Base-by-base conservation (phyloP, 2,329 filamentous ascomycete species). In the Acarospora socialis region DNA sequence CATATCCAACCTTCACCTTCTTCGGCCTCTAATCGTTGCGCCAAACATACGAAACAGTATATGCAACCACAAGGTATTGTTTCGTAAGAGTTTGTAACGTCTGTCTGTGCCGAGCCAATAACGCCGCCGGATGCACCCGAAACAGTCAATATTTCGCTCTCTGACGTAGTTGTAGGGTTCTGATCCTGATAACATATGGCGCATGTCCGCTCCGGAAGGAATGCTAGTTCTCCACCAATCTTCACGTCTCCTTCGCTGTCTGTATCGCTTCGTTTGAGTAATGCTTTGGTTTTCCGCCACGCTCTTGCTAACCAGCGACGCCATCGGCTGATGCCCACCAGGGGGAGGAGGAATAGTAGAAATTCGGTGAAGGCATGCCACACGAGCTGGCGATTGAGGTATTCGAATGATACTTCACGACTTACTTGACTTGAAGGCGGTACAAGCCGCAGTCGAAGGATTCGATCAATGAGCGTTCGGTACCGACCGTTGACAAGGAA, bases 331-430 rank as follows among this genome's bases (percentile, higher is more conserved):
- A 98, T 87, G 31, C 90, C 90, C 24, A 98, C 81, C n/a, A 98
- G 68, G 0, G 90, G 90, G n/a, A 98, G 66, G 12, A 95, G 70
- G 54, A 95, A 98, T 19, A 98, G 70, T n/a, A 98, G 65, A 47
- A 98, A 98, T 53, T 98, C 90, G 16, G 90, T 98, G 48, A 98
- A 93, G n/a, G 90, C 90, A 57, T 98, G 90, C 90, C 90, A 98
- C 21, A 98, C 90, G 7, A 98, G 73, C 58, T 98, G 90, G 28
- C 90, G 77, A 54, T 98, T 98, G 30, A 95, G 71, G 49, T 94
- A 95, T 57, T 98, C 90, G 51, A 98, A 95, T 1, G 82, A 92
- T 16, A 98, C 86, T 55, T 95, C 84, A 19, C 87, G 71, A 51
- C 74, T 82, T 41, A 92, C 79, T 51, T 92, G 81, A 48, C 73